Base-by-base conservation (phyloP, 148 eudicot species). In the Chenopodium berlandieri region DNA sequence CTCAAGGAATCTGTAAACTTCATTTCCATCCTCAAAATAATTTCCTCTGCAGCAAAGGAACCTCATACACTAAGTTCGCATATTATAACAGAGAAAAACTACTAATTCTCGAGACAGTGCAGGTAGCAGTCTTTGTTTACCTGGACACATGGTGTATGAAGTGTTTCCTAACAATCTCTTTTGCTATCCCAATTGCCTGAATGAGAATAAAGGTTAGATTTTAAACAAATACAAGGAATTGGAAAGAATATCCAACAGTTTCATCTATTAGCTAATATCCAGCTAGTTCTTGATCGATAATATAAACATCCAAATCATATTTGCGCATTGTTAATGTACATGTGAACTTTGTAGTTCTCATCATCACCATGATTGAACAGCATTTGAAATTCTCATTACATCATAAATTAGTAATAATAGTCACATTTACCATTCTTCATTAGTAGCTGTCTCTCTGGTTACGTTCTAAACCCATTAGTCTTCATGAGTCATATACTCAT, bases 171-270 rank as follows among this genome's bases (percentile, higher is more conserved):
- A 88, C 89, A 76, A 95, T 89, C 84, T 89, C 86, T 86, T 90
- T 91, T 70, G 94, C 98, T 48, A 92, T 85, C 78, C 91, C 91
- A n/a, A 91, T 88, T 48, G 99, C 99, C 99, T 95, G 88, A 52
- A 87, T 56, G 37, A 25, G 56, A 44, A 65, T 23, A 64, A 65
- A 65, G 0, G 44, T 77, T 23, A 80, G 73, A 76, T 27, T 54
- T 47, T 2, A 44, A 23, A 73, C 54, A 23, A 71, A 71, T 20
- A 44, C 2, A 60, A 34, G 46, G 20, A 67, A 32, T 22, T 16
- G 22, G 30, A 73, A 17, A 30, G 30, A 71, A 56, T 30, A 79
- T 1, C 37, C 5, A 66, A 12, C 46, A 44, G 34, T 14, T 67
- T 67, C 17, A 1, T 23, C 7, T 19, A 13, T 14, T 65, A n/a